Evolutionary conservation across 345 rosid species (phyloP), one percentile per base, ranked within the genome.

Genomic region (Corchorus capsularis): DNA sequence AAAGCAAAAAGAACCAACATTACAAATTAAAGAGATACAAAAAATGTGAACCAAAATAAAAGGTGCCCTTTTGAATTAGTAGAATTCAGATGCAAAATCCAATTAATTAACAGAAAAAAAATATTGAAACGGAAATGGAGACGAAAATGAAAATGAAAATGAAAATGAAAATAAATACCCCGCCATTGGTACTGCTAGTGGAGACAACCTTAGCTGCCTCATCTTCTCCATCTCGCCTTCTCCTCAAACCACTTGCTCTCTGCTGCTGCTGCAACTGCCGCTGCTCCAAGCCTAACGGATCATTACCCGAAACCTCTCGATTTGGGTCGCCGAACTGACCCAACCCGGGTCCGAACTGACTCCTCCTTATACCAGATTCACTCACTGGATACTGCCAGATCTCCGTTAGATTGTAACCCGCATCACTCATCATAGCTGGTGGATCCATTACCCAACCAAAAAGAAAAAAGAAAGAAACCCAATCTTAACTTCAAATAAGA

Each of bases 301-400:
- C 85, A 83, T 77, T 80, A 22, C 80, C 75, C 27, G 79, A 61
- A 32, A 79, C 52, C 8, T 86, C 84, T 32, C 80, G 82, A 79
- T 78, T 81, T 27, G 81, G 32, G 55, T 75, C 78, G 6, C 34
- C 79, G 70, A 86, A 86, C 49, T 79, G 89, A 27, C 69, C 75
- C 69, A 79, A 34, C 69, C 80, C 75, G 41, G 77, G 81, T 59
- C 82, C 88, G 55, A 82, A 73, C 72, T 75, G 84, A 37, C 73
- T 80, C 69, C 80, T 74, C 63, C 78, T 82, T 47, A 80, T 75
- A 20, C 85, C 83, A 50, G 80, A 75, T 63, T 72, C 81, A 10
- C 74, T 75, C 43, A 88, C 55, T 76, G 92, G 88, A 74, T 86
- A 87, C 82, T 79, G 94, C 98, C 94, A 94, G 93, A 92, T 88